These are phyloP conservation scores for Microthlaspi erraticum DNA, from an alignment of 345 rosid species.

Conservation along the genomic window DNA sequence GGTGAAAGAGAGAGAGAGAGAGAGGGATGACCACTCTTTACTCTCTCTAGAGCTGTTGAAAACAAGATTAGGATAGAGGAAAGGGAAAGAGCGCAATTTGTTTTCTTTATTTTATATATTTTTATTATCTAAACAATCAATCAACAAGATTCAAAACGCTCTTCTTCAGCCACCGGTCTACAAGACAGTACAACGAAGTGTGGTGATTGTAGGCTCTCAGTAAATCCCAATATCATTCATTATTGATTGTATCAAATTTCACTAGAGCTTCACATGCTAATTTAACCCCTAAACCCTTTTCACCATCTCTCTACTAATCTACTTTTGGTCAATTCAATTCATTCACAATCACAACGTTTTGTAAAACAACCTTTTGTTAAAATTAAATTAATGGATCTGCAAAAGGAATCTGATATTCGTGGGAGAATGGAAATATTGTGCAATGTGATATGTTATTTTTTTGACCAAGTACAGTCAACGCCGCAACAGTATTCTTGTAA, in stretches of 20 bases:
- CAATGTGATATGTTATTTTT: constrained; percentile 6
- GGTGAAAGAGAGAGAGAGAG: constrained; percentile 34
- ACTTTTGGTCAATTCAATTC: too few species aligned
- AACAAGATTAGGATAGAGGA: constrained; percentile 29
- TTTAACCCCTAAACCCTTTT: neutral
- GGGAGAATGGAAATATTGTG: constrained; percentile 14
- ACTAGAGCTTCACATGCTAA: neutral
- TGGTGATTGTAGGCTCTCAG: constrained; percentile 26
- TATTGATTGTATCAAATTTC: constrained; percentile 7
- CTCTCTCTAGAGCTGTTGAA: constrained; percentile 25
- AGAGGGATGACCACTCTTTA: constrained; percentile 31
- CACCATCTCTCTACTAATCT: too few species aligned
- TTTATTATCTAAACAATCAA: neutral
- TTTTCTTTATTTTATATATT: neutral
- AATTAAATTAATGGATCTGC: neutral
- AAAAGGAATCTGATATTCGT: constrained; percentile 9
- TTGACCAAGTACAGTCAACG: constrained; percentile 29
- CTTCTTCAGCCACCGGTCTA: constrained; percentile 31
- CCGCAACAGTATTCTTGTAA: too few species aligned
- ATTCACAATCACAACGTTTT: too few species aligned
- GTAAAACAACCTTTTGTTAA: neutral
- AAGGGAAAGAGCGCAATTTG: neutral
- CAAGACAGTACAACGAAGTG: constrained; percentile 24
- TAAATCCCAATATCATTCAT: constrained; percentile 15
- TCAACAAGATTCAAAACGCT: too few species aligned